Conservation (phyloP, 2,329 filamentous ascomycete genomes). For the Colletotrichum euphorbiae region DNA sequence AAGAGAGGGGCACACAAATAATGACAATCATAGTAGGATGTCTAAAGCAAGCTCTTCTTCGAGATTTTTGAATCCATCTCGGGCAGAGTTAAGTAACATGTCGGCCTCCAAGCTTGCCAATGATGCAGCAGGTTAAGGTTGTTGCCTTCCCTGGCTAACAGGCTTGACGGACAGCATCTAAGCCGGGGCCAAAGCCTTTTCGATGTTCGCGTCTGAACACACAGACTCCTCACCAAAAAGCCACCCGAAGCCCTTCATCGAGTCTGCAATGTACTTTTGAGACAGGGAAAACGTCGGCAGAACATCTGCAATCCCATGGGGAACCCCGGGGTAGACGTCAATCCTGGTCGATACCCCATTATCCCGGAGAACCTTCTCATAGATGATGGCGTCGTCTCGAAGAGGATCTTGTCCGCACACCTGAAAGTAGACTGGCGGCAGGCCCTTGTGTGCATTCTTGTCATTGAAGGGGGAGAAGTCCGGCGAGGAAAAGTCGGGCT, state of each 20-base stretch:
- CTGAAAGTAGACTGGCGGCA: slow-evolving; percentile 60
- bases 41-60: no score
- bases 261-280: neutral
- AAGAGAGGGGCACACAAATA: no score
- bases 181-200: neutral
- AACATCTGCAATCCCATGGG: slow-evolving; percentile 31
- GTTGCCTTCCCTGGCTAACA: no score
- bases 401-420: slow-evolving; percentile 61
- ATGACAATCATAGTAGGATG: no score
- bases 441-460: slow-evolving; percentile 45
- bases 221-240: slow-evolving; percentile 5
- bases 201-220: neutral
- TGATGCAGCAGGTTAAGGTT: no score
- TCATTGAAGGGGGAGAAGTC: slow-evolving; percentile 49
- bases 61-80: no score
- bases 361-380: slow-evolving; percentile 49
- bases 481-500: slow-evolving; percentile 44
- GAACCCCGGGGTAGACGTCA: slow-evolving; percentile 26
- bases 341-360: slow-evolving; percentile 23
- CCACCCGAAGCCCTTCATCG: slow-evolving; percentile 22
- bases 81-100: no score
- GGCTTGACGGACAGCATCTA: neutral
- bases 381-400: slow-evolving; percentile 61
- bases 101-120: no score
- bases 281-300: neutral